phyloP scores from a whole-genome alignment of 495 filamentous ascomycete genomes.

The Trichoderma erinaceum region DNA sequence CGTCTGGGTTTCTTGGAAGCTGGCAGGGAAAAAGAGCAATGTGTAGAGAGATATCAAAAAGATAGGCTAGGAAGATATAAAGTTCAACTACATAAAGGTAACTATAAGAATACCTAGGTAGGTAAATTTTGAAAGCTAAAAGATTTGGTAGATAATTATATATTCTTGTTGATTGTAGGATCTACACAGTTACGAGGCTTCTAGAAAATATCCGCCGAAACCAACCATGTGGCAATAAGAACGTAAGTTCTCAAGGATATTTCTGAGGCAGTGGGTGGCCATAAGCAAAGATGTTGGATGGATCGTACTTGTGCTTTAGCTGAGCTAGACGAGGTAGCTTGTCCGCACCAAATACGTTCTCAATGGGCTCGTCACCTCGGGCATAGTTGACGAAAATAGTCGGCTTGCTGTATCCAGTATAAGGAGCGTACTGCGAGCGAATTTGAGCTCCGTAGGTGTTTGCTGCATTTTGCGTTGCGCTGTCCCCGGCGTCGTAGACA shows the following conservation, averaged over 20 bases:
- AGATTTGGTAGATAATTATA: too few relatives aligned
- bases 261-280: constrained; percentile 5
- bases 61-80: too few relatives aligned
- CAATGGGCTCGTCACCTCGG: constrained; percentile 35
- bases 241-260: not conserved
- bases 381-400: constrained; percentile 35
- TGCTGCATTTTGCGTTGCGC: not conserved
- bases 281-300: not conserved
- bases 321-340: constrained; percentile 28
- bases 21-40: too few relatives aligned
- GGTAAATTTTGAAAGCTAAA: too few relatives aligned
- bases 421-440: constrained; percentile 20
- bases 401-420: constrained; percentile 24
- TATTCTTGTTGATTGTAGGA: too few relatives aligned
- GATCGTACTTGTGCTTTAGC: constrained; percentile 26
- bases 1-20: too few relatives aligned
- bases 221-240: too few relatives aligned
- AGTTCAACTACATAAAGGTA: too few relatives aligned
- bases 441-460: constrained; percentile 13
- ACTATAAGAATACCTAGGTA: too few relatives aligned
- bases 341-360: constrained; percentile 25
- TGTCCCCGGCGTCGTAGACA: not conserved
- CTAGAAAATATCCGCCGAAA: too few relatives aligned
- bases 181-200: too few relatives aligned
- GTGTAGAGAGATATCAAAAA: too few relatives aligned